phyloP scores from a whole-genome alignment of 169 alveolate genomes.

The Plasmodium gonderi region DNA sequence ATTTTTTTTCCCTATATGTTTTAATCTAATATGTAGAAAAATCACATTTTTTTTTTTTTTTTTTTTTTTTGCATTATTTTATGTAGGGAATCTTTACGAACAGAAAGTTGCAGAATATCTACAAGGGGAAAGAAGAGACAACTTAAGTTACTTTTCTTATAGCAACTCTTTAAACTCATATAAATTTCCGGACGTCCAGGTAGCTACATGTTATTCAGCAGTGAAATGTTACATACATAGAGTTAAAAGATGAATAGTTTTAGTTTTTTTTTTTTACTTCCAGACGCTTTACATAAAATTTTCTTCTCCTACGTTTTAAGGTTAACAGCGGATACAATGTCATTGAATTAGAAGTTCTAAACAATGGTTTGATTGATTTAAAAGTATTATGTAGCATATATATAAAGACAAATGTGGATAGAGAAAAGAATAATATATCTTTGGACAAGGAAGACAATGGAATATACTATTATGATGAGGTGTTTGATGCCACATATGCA shows the following conservation, averaged over 20 bases:
- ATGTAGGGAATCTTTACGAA: conserved; percentile 15
- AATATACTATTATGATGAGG: conserved; percentile 27
- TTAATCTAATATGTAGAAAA: neutral
- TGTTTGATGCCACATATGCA: conserved; percentile 8
- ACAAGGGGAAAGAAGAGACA: conserved; percentile 20
- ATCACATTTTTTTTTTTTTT: neutral
- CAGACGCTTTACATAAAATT: neutral
- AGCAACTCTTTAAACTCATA: conserved; percentile 27
- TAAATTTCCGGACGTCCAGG: conserved; percentile 59
- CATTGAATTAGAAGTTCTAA: conserved; percentile 32
- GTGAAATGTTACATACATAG: neutral
- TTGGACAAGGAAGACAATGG: conserved; percentile 40
- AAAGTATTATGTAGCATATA: conserved; percentile 37
- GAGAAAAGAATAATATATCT: neutral
- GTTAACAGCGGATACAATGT: conserved; percentile 54
- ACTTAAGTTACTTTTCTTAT: conserved; percentile 31
- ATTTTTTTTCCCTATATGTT: neutral
- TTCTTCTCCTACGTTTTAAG: conserved; percentile 4
- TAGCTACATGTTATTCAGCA: neutral
- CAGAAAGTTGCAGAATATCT: conserved; percentile 12
- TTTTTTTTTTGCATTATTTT: neutral
- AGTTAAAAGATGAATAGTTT: neutral
- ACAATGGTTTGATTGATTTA: conserved; percentile 54
- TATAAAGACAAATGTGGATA: conserved; percentile 9
- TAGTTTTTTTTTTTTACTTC: neutral